Evolutionary conservation across 306 rosid species (phyloP).

Genomic region (Ochetophila trinervis): DNA sequence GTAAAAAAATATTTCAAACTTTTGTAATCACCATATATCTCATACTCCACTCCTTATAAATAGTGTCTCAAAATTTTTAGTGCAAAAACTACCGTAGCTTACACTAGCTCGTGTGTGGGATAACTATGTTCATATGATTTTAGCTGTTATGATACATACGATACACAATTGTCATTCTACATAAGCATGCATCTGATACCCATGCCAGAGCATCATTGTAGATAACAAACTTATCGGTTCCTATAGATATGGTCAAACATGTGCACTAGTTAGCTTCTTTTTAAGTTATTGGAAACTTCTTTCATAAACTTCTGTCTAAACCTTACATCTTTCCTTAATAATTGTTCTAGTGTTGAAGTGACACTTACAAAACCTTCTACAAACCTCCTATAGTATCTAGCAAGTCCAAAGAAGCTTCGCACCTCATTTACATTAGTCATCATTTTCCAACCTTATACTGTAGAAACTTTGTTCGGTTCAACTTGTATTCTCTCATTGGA

Average conservation of each 20-base stretch:
- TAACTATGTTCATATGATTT: neutral
- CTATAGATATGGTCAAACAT: neutral
- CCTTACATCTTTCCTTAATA: neutral
- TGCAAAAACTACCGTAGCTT: neutral
- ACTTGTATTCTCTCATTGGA: neutral
- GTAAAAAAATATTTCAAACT: neutral
- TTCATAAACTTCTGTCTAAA: neutral
- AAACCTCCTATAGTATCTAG: neutral
- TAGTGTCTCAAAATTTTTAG: neutral
- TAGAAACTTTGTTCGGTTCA: neutral
- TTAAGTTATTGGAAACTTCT: neutral
- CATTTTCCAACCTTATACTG: neutral
- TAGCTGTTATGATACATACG: neutral
- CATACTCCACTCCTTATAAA: neutral
- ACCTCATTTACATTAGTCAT: neutral
- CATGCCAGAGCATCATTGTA: neutral
- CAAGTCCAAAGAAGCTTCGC: neutral
- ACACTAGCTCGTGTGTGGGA: neutral
- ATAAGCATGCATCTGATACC: neutral
- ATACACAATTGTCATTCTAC: neutral
- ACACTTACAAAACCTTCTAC: neutral
- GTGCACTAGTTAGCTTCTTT: neutral
- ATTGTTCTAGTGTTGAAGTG: neutral
- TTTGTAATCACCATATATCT: neutral
- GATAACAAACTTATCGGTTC: neutral